Percentiles rank a stretch among this genome's conserved stretches.
These are phyloP conservation scores for Piromyces sp. DNA, from an alignment of 192 early-diverging fungal genomes.

Conservation along the genomic window DNA sequence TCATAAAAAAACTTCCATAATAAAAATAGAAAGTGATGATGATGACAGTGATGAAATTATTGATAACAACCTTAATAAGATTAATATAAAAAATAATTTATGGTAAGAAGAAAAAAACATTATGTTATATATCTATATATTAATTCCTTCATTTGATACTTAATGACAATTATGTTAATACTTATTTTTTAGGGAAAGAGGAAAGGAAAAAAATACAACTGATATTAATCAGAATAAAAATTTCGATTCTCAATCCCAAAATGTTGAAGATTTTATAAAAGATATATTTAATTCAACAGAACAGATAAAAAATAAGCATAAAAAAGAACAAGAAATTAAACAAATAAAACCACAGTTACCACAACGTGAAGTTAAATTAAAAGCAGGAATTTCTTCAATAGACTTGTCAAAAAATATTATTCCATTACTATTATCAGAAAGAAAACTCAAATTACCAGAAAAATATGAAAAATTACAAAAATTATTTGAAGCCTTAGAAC, in stretches of 20 bases:
- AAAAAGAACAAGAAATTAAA: neutral
- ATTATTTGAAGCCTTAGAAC: neutral
- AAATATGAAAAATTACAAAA: neutral
- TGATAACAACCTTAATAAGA: neutral
- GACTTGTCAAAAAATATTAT: neutral
- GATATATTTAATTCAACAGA: neutral
- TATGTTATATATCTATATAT: neutral
- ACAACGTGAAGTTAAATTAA: neutral
- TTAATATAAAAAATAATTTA: neutral
- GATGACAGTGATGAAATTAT: neutral
- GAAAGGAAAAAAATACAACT: neutral
- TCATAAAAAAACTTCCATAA: neutral
- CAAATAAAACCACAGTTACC: neutral
- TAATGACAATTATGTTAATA: no score
- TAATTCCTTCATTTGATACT: no score
- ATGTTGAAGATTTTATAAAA: neutral
- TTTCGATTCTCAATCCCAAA: neutral
- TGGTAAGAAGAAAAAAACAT: neutral
- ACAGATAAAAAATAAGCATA: neutral
- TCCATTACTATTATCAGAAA: neutral
- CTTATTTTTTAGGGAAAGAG: neutral
- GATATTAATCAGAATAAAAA: neutral
- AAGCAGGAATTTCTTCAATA: neutral
- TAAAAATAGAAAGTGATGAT: neutral
- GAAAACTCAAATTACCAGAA: neutral